Base-by-base conservation (phyloP, 1,139 yeast genomes). In the Diutina neorugosa region DNA sequence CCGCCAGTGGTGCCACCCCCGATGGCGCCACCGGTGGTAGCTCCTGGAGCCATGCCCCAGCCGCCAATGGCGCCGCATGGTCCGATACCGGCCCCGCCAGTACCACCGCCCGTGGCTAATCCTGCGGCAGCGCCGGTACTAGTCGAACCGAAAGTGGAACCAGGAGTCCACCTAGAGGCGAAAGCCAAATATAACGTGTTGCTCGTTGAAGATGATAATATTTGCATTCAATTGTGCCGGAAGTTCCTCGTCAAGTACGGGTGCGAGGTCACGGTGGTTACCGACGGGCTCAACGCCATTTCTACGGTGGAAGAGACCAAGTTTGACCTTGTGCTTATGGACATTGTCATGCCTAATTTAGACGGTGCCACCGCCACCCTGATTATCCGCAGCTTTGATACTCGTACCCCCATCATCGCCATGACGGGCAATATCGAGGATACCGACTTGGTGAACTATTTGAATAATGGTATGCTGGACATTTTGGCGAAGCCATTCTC, bases 351-450 rank as follows among this genome's bases (percentile, higher is more conserved):
- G 93, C 97, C 97, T 2, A 87, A 87, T 64, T 71, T 91, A 54
- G 97, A 91, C 65, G 98, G 98, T 51, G 95, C 96, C 7, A 84
- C 95, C 1, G 96, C 96, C 1, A 85, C 96, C 2, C 83, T 89
- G 52, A 82, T 89, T 48, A 89, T 91, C 55, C 75, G 97, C 58
- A 81, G 86, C 19, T 87, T 87, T 64, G 96, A 89, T 64, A 81
- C 82, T 23, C 78, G 77, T 55, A 88, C 96, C 0, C 97, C 97
- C 5, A 87, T 91, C 57, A 86, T 90, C 58, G 96, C 96, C 49
- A 89, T 91, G 96, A 89, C 96, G 2, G 94, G 96, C 44, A 87
- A 87, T 62, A 86, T 87, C 55, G 86, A 85, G 61, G 87, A 84
- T 59, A 82, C 84, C 59, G 96, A 87, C 66, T 73, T 88, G 55